phyloP scores from a whole-genome alignment of 495 filamentous ascomycete genomes.

The Penicillium silybi region DNA sequence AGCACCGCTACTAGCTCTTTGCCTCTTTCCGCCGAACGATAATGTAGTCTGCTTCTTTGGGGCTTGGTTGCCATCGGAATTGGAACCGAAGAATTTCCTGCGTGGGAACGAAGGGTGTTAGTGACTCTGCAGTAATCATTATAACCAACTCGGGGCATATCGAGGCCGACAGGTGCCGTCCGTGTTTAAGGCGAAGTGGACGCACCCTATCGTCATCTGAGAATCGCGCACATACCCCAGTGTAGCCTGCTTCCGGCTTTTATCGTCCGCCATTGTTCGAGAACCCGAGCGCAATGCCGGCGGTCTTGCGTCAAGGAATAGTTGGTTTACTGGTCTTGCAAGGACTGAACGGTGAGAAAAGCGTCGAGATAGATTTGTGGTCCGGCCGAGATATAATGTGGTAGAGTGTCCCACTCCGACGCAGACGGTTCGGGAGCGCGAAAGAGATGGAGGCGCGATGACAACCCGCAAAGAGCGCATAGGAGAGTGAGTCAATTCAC shows the following conservation, averaged over 20 bases:
- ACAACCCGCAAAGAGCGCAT: constrained; percentile 26
- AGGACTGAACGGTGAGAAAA: not conserved
- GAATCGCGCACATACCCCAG: constrained; percentile 85
- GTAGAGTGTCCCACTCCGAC: not conserved
- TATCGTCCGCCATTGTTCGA: constrained; percentile 37
- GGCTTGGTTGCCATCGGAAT: constrained; percentile 34
- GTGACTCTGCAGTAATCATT: not conserved
- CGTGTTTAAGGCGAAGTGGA: constrained; percentile 15
- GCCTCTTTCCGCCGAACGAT: constrained; percentile 50
- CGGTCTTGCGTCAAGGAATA: not conserved
- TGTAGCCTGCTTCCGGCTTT: constrained; percentile 71
- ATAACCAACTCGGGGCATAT: not conserved
- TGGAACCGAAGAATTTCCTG: constrained; percentile 45
- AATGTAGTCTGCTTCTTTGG: constrained; percentile 71
- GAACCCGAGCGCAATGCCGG: not conserved
- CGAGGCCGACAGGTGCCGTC: not conserved
- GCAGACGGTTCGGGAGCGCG: constrained; percentile 10
- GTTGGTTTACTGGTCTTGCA: not conserved
- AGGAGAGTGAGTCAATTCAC: constrained; percentile 7
- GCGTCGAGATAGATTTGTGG: not conserved
- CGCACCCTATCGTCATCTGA: constrained; percentile 83
- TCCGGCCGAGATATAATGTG: not conserved
- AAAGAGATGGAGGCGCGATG: constrained; percentile 20
- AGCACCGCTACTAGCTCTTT: constrained; percentile 22
- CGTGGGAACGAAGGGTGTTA: constrained; percentile 1